Evolutionary conservation across 306 rosid genomes (phyloP).

Genomic region (Echinosophora koreensis): DNA sequence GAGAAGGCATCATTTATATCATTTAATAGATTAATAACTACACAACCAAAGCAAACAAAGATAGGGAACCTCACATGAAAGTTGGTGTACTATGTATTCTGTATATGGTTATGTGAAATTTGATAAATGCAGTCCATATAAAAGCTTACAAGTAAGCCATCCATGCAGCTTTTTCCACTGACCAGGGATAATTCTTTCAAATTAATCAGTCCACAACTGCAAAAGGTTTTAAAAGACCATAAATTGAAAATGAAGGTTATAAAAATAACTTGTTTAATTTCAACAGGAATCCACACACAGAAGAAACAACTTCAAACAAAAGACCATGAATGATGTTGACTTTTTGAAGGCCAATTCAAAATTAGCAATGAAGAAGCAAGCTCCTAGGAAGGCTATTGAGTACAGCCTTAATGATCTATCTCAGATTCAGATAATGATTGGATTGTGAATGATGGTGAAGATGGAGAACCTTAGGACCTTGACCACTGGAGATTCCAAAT

Average conservation of each 20-base stretch:
- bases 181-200: slow-evolving; percentile 84
- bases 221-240: not conserved
- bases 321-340: not conserved
- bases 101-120: slow-evolving; percentile 24
- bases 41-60: slow-evolving; percentile 39
- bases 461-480: too few relatives aligned
- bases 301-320: not conserved
- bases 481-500: too few relatives aligned
- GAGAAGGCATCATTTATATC: slow-evolving; percentile 26
- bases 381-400: not conserved
- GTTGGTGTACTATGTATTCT: not conserved
- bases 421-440: too few relatives aligned
- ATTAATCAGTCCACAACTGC: slow-evolving; percentile 85
- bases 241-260: not conserved
- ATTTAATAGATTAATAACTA: slow-evolving; percentile 39
- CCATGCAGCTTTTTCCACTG: slow-evolving; percentile 96
- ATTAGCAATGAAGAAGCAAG: not conserved
- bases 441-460: too few relatives aligned
- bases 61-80: slow-evolving; percentile 20
- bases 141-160: slow-evolving; percentile 86
- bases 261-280: slow-evolving; percentile 16
- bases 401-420: too few relatives aligned
- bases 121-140: slow-evolving; percentile 31
- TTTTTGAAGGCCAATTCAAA: not conserved
- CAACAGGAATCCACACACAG: not conserved